A percentile compares a stretch with the other conserved stretches of the same genome.
Conservation (phyloP, 192 early-diverging fungal genomes). For the Podila epigama region DNA sequence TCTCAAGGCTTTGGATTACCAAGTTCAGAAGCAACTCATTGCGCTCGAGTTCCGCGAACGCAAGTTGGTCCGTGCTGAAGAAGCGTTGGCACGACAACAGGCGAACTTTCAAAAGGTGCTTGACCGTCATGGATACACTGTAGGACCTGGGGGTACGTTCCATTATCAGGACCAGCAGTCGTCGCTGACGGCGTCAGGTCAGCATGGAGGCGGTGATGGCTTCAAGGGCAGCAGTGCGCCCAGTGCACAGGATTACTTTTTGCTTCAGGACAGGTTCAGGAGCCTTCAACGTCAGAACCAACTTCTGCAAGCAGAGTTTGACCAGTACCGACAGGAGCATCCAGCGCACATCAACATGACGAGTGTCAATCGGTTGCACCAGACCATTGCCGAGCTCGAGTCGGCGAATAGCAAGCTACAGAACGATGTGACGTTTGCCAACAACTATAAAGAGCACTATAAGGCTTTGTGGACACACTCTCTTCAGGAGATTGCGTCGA, state of each 20-base stretch:
- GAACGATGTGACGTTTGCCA: conserved; percentile 49
- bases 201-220: background rate
- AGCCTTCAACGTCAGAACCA: conserved; percentile 46
- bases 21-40: conserved; percentile 47
- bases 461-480: conserved; percentile 48
- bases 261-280: conserved; percentile 45
- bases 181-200: background rate
- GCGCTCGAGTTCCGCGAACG: conserved; percentile 49
- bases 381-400: conserved; percentile 44
- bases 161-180: conserved; percentile 25
- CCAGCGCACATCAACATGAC: conserved; percentile 32
- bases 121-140: conserved; percentile 39
- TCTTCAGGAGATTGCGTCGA: conserved; percentile 46
- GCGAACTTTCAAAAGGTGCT: conserved; percentile 47
- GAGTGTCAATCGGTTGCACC: conserved; percentile 24
- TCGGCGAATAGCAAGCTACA: conserved; percentile 39
- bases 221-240: conserved; percentile 9
- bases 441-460: conserved; percentile 51
- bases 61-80: conserved; percentile 41
- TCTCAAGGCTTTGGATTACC: conserved; percentile 44
- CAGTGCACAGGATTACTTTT: conserved; percentile 35
- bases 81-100: conserved; percentile 40
- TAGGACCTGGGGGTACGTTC: conserved; percentile 23
- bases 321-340: conserved; percentile 45
- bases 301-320: conserved; percentile 40